Base-by-base conservation (phyloP, 495 filamentous ascomycete species). In the Penicillium manginii region DNA sequence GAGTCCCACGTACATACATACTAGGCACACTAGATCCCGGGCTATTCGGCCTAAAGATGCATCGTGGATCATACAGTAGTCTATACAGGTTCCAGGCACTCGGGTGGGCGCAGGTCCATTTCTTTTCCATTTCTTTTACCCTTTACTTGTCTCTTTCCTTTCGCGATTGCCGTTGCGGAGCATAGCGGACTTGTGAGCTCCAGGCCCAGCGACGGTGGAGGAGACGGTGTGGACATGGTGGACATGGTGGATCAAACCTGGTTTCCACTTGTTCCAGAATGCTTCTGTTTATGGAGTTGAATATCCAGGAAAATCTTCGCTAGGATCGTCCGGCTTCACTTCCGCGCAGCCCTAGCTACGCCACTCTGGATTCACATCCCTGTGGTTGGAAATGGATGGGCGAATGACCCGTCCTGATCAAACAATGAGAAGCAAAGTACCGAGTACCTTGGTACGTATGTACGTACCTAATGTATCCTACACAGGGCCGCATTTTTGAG, bases 301-400 rank as follows among this genome's bases (percentile, higher is more conserved):
- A 40, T 52, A 40, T 52, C 31, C 37, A 33, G 22, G 39, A 39
- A 57, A 48, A 56, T 22, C 45, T 18, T 52, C 29, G 56, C 56
- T 48, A 62, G 42, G 67, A 69, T 67, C 64, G 58, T 23, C 64
- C 67, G 67, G 67, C 57, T 70, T 70, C 23, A 19, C 64, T 63
- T 65, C 67, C 64, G 64, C 67, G 64, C 52, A 40, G 52, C 40
- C 64, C 55, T 65, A 67, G 61, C 50, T 26, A 23, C 45, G 21
- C 45, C 35, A 29, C 39, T 39, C 14, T 17, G 40, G 10, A n/a
- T 19, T 37, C 40, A 43, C 40, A 17, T 18, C n/a, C 40, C n/a
- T 43, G 12, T 14, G 35, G 35, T n/a, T 37, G 15, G 12, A 37
- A 39, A 39, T n/a, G 4, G 35, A 14, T 2, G 12, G 35, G 5